Conservation (phyloP, 345 rosid species). For the Moricandia arvensis region DNA sequence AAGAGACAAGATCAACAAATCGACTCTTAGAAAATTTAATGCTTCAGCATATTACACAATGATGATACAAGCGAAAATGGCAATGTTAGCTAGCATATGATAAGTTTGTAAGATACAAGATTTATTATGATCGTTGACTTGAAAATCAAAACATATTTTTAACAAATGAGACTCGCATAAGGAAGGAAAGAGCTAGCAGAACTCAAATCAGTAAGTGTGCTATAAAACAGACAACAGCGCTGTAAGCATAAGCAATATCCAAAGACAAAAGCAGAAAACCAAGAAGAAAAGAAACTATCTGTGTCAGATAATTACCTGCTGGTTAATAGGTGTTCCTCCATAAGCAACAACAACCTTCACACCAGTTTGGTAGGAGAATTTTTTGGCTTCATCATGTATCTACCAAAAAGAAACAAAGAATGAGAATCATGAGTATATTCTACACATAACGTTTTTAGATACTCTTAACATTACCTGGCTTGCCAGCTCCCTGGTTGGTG, state of each 20-base stretch:
- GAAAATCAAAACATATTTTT: neutral
- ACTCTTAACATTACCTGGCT: conserved; percentile 55
- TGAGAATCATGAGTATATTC: neutral
- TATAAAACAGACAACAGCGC: no score
- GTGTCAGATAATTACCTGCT: conserved; percentile 54
- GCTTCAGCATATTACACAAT: conserved; percentile 1
- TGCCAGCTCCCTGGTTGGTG: conserved; percentile 96
- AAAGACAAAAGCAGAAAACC: neutral
- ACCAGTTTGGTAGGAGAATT: conserved; percentile 96
- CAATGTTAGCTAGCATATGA: neutral
- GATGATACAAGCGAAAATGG: neutral
- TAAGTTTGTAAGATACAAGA: neutral
- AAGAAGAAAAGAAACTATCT: no score
- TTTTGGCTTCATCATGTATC: conserved; percentile 97
- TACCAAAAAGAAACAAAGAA: conserved; percentile 37
- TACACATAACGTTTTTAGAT: neutral
- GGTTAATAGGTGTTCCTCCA: conserved; percentile 94
- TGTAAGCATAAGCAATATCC: neutral
- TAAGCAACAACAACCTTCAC: conserved; percentile 97
- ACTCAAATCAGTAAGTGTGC: no score
- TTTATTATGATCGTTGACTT: neutral
- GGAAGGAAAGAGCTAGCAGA: no score
- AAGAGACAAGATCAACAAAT: conserved; percentile 10
- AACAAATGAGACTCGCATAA: no score
- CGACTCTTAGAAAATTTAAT: neutral